Base-by-base conservation (phyloP, 2,329 filamentous ascomycete species). In the Microdochium paspali region DNA sequence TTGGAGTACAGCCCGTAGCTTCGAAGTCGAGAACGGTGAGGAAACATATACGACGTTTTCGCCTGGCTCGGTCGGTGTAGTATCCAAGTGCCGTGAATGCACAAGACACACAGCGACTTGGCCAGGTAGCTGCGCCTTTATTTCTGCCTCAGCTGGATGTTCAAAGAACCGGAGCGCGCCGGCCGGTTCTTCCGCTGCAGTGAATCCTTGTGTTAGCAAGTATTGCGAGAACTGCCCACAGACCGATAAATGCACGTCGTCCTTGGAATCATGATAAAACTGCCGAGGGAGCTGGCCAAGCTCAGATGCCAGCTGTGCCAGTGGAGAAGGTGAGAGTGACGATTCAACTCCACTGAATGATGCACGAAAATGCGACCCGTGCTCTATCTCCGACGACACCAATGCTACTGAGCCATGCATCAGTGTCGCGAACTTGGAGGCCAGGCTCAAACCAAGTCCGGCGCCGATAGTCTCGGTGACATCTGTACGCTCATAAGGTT, bases 371-470 rank as follows among this genome's bases (percentile, higher is more conserved):
- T 71, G 66, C 1, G 70, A 72, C 0, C 69, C 70, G 10, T 50
- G 49, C 2, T 56, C 58, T 3, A 59, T 24, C 10, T 55, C 53
- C 0, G 70, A 72, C 0, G 62, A 63, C 0, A 71, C 55, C 44
- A 73, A 48, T 1, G 51, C 56, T 1, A 72, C 52, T 2, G 54
- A 56, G 0, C 70, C 71, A 10, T 67, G 56, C 12, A 73, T 58
- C 0, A 68, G 56, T 1, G 58, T 55, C 0, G 70, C 68, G 20
- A 71, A 66, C 32, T 68, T 70, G 9, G 58, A 54, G 3, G 70
- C 63, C 0, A 73, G 55, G 0, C 68, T 70, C 13, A 74, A 53
- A 1, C 71, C 70, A 1, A 73, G 58, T 0, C 70, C 68, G 24
- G 66, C 66, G 3, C 69, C 65, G 2, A 59, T 61, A 0, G 67